phyloP scores from a whole-genome alignment of 768 basidiomycete genomes.

The Trametes cingulata region DNA sequence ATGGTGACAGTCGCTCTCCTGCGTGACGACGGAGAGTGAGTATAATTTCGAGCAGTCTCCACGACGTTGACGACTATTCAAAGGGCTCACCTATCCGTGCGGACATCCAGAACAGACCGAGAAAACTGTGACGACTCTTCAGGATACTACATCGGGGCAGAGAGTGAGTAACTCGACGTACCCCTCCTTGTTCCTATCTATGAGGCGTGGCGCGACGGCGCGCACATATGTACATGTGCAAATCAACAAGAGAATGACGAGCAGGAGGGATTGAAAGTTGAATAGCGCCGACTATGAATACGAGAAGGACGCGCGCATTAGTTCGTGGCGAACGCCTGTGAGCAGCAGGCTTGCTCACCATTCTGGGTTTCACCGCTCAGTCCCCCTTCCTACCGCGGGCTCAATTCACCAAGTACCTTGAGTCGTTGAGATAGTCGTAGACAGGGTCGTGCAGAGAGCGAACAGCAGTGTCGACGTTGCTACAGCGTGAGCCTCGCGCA shows the following conservation, averaged over 20 bases:
- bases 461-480: background rate
- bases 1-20: slow-evolving; percentile 96
- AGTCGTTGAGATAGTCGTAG: too few species aligned
- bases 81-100: slow-evolving; percentile 82
- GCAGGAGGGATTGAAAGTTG: slow-evolving; percentile 94
- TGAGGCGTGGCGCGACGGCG: slow-evolving; percentile 82
- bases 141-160: background rate
- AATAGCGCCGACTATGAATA: slow-evolving; percentile 83
- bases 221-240: slow-evolving; percentile 98
- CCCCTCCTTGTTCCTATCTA: slow-evolving; percentile 96
- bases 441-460: too few species aligned
- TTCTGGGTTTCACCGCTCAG: too few species aligned
- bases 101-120: slow-evolving; percentile 92
- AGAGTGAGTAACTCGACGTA: slow-evolving; percentile 37
- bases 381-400: too few species aligned
- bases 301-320: background rate
- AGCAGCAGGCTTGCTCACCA: too few species aligned
- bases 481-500: too few species aligned
- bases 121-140: slow-evolving; percentile 54
- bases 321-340: background rate
- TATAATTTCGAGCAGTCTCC: background rate
- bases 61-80: background rate
- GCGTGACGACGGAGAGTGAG: slow-evolving; percentile 1
- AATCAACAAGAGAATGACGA: slow-evolving; percentile 90
- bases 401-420: too few species aligned